These are phyloP conservation scores for Apiospora hydei DNA, from an alignment of 2,329 filamentous ascomycete genomes.

Conservation along the genomic window DNA sequence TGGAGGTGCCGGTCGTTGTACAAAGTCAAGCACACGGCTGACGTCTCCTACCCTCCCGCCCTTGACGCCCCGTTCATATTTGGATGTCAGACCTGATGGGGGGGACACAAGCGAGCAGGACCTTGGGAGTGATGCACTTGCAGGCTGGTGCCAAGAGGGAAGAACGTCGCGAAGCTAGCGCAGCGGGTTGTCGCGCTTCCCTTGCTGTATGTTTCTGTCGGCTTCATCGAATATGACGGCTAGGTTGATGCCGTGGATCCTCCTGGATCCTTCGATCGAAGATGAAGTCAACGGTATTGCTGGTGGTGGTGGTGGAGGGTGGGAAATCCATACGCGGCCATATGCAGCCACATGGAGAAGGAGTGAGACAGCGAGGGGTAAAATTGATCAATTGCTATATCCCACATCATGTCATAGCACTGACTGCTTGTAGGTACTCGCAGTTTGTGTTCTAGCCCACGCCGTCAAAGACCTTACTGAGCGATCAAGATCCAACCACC, in stretches of 20 bases:
- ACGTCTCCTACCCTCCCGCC: not conserved
- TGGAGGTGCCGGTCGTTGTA: constrained; percentile 1
- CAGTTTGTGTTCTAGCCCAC: constrained; percentile 4
- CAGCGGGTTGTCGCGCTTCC: constrained; percentile 3
- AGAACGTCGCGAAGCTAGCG: not conserved
- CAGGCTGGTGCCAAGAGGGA: constrained; percentile 1
- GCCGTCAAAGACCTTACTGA: not conserved
- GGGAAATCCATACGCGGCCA: constrained; percentile 5
- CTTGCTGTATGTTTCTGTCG: not conserved
- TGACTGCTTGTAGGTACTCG: not conserved
- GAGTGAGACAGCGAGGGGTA: not conserved
- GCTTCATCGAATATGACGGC: not conserved
- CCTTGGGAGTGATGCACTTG: not conserved
- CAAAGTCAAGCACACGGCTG: constrained; percentile 13
- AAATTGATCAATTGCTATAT: not conserved
- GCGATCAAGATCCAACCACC: not conserved
- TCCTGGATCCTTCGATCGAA: constrained; percentile 4
- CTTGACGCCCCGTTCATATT: constrained; percentile 14
- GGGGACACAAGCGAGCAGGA: not conserved
- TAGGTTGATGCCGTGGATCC: not conserved
- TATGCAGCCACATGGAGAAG: constrained; percentile 14
- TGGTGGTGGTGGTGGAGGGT: not conserved
- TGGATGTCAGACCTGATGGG: not conserved
- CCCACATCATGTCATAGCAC: constrained; percentile 9
- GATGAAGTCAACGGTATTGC: not conserved